Evolutionary conservation across 2,329 filamentous ascomycete species (phyloP).

Genomic region (Botrytis paeoniae): DNA sequence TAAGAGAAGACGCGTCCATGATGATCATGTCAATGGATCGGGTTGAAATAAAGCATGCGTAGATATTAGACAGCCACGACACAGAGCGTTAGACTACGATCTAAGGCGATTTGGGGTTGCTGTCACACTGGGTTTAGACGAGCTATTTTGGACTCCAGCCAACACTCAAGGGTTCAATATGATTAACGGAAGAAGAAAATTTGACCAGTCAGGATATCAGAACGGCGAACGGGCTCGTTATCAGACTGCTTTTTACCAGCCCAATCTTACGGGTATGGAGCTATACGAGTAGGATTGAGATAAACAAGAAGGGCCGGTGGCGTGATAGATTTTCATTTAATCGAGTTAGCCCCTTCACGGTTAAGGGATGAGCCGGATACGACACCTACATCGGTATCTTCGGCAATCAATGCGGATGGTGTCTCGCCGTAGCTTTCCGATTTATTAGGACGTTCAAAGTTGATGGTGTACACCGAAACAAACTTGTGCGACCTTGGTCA

Average conservation of each 20-base stretch:
- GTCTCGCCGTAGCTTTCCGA: conserved; percentile 10
- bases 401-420: conserved; percentile 8
- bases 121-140: conserved; percentile 18
- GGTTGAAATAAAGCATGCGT: conserved; percentile 3
- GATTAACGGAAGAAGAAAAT: not conserved
- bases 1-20: conserved; percentile 18
- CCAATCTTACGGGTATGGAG: not conserved
- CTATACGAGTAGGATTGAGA: conserved; percentile 11
- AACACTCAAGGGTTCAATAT: conserved; percentile 7
- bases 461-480: conserved; percentile 9
- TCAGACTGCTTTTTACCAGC: not conserved
- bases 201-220: conserved; percentile 11
- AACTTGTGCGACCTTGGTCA: conserved; percentile 7
- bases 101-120: conserved; percentile 3
- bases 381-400: conserved; percentile 10
- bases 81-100: conserved; percentile 12
- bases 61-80: conserved; percentile 13
- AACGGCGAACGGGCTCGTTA: not conserved
- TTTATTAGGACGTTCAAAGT: not conserved
- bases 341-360: conserved; percentile 9
- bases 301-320: conserved; percentile 1
- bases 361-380: not conserved
- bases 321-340: conserved; percentile 7
- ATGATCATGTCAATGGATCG: conserved; percentile 7
- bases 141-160: conserved; percentile 7